Evolutionary conservation across 2,329 filamentous ascomycete genomes (phyloP).

Genomic region (Aspergillus oerlinghausenensis): DNA sequence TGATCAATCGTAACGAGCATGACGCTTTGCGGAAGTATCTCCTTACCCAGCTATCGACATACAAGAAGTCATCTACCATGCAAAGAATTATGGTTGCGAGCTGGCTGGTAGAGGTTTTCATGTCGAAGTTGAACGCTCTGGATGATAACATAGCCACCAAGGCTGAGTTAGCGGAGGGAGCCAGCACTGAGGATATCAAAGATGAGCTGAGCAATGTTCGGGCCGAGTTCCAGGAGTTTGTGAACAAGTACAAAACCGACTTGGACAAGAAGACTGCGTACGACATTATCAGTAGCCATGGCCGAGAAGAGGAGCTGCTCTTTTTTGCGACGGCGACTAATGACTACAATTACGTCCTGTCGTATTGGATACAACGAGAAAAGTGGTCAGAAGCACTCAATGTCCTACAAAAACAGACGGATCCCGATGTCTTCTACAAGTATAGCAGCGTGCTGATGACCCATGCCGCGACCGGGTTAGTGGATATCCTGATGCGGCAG

Average conservation of each 20-base stretch:
- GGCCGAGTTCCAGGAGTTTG: slow-evolving; percentile 83
- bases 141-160: slow-evolving; percentile 92
- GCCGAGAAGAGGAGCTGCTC: slow-evolving; percentile 84
- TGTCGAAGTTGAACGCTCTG: slow-evolving; percentile 91
- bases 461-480: slow-evolving; percentile 74
- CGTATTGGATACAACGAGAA: slow-evolving; percentile 96
- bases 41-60: slow-evolving; percentile 71
- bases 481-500: slow-evolving; percentile 96
- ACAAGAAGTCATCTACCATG: slow-evolving; percentile 83
- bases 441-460: slow-evolving; percentile 97
- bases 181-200: slow-evolving; percentile 62
- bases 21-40: slow-evolving; percentile 90
- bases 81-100: slow-evolving; percentile 92
- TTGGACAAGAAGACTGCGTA: slow-evolving; percentile 90
- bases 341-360: slow-evolving; percentile 90
- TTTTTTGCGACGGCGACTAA: slow-evolving; percentile 85
- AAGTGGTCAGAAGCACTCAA: slow-evolving; percentile 81
- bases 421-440: slow-evolving; percentile 89
- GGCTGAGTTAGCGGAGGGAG: slow-evolving; percentile 69
- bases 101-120: slow-evolving; percentile 94
- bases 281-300: slow-evolving; percentile 92
- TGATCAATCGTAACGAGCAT: slow-evolving; percentile 85
- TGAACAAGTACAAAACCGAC: slow-evolving; percentile 77
- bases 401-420: slow-evolving; percentile 88
- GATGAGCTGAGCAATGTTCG: slow-evolving; percentile 67